A percentile compares a stretch with the other conserved stretches of the same genome.
phyloP scores from a whole-genome alignment of 257 asterid species.

The Lavandula angustifolia region DNA sequence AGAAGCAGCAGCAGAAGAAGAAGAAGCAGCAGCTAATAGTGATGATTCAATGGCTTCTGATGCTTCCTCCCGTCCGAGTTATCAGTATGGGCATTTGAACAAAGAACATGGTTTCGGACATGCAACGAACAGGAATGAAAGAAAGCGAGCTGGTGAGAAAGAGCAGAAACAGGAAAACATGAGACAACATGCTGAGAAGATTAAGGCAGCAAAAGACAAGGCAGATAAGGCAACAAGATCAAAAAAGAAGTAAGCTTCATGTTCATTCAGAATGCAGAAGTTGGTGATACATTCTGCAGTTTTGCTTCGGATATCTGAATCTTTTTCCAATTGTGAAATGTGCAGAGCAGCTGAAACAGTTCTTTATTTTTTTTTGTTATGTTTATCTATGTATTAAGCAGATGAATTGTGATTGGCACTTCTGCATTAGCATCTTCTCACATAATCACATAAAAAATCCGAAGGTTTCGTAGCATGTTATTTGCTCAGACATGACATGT shows the following conservation, averaged over 20 bases:
- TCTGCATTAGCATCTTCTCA: too few species aligned
- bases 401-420: too few species aligned
- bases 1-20: conserved; percentile 4
- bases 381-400: too few species aligned
- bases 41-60: conserved; percentile 92
- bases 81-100: conserved; percentile 33
- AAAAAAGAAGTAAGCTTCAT: conserved; percentile 32
- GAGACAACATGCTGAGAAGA: conserved; percentile 37
- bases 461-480: too few species aligned
- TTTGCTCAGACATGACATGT: too few species aligned
- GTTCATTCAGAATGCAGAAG: not conserved
- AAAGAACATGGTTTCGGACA: conserved; percentile 26
- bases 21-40: conserved; percentile 37
- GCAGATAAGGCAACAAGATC: conserved; percentile 35
- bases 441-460: too few species aligned
- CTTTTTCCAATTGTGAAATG: too few species aligned
- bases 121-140: conserved; percentile 34
- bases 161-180: conserved; percentile 19
- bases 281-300: not conserved
- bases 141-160: conserved; percentile 39
- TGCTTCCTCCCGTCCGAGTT: conserved; percentile 81
- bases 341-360: too few species aligned
- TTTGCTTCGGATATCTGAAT: not conserved
- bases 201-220: conserved; percentile 50
- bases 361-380: too few species aligned